Base-by-base conservation (phyloP, 176 grass and related monocot species). In the Ensete ventricosum region DNA sequence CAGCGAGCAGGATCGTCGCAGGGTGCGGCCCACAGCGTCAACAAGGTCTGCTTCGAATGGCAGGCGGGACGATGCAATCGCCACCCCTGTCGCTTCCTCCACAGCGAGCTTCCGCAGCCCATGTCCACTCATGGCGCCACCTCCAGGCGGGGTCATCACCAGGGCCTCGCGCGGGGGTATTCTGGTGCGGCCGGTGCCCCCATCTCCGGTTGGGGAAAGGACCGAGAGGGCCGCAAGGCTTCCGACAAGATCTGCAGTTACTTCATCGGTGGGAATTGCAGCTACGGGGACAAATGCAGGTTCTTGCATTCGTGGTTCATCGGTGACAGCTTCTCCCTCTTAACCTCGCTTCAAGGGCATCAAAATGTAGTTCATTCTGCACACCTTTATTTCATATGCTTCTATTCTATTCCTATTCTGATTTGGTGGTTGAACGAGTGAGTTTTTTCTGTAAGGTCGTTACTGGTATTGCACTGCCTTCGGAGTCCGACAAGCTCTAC, bases 291-390 rank as follows among this genome's bases (percentile, higher is more conserved):
- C 21, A 87, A 79, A 60, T 99, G 96, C 75, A 80, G 88, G 51
- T 99, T 72, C 62, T 78, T 80, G 9, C 96, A 95, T 73, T 82
- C 86, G 21, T 99, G 79, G 76, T 94, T 76, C 77, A 82, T 89
- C 55, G 79, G 90, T 60, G 85, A 92, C 14, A 85, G 84, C 60
- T 79, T 99, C 79, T 74, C 86, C n/a, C 69, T 92, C 60, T 82
- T 99, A 73, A 88, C 96, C 53, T 82, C 76, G 34, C 84, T 99
- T 9, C 83, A 87, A 73, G 96, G 96, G 43, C 96, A 99, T 64
- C 82, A 88, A 54, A 91, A 95, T 73, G 96, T 93, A 23, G 55
- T 52, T 55, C 64, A 55, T 79, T 86, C 67, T n/a, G 53, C 34
- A 43, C 34, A 6, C 4, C 34, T 6, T 43, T 6, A 43, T n/a